Evolutionary conservation across 176 grass and related monocot genomes (phyloP).

Genomic region (Oryza meyeriana): DNA sequence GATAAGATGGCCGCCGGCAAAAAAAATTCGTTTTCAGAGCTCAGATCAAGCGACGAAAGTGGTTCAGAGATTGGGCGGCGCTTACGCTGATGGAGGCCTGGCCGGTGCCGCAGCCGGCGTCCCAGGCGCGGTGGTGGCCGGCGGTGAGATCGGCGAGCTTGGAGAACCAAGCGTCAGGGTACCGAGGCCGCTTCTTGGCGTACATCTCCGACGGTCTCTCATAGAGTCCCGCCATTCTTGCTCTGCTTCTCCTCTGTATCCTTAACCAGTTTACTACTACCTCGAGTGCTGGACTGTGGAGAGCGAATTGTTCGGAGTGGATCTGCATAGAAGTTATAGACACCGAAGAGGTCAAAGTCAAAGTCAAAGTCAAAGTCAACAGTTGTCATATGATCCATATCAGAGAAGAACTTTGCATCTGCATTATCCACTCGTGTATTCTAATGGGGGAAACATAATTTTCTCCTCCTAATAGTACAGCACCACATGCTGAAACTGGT

Average conservation of each 20-base stretch:
- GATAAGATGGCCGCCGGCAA: not conserved
- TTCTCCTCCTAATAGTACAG: not conserved
- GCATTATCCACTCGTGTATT: slow-evolving; percentile 17
- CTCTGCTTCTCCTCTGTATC: not conserved
- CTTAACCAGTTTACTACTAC: not conserved
- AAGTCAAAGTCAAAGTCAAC: slow-evolving; percentile 19
- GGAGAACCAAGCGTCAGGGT: slow-evolving; percentile 59
- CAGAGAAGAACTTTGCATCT: slow-evolving; percentile 9
- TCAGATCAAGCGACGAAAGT: not conserved
- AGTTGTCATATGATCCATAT: slow-evolving; percentile 1
- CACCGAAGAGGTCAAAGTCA: slow-evolving; percentile 1
- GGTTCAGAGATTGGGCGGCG: not conserved
- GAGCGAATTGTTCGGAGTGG: slow-evolving; percentile 15
- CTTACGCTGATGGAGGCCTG: slow-evolving; percentile 58
- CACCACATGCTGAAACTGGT: slow-evolving; percentile 4
- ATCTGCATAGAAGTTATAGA: slow-evolving; percentile 34
- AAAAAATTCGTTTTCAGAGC: not conserved
- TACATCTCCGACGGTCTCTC: slow-evolving; percentile 42
- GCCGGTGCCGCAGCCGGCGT: slow-evolving; percentile 59
- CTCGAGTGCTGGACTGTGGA: not conserved
- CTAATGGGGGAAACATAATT: not conserved
- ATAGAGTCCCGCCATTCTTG: slow-evolving; percentile 48
- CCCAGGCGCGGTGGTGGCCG: slow-evolving; percentile 51
- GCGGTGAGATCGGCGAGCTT: slow-evolving; percentile 48
- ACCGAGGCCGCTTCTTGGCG: slow-evolving; percentile 48